These are phyloP conservation scores for Escallonia rubra DNA, from an alignment of 129 eudicot species.

Conservation along the genomic window DNA sequence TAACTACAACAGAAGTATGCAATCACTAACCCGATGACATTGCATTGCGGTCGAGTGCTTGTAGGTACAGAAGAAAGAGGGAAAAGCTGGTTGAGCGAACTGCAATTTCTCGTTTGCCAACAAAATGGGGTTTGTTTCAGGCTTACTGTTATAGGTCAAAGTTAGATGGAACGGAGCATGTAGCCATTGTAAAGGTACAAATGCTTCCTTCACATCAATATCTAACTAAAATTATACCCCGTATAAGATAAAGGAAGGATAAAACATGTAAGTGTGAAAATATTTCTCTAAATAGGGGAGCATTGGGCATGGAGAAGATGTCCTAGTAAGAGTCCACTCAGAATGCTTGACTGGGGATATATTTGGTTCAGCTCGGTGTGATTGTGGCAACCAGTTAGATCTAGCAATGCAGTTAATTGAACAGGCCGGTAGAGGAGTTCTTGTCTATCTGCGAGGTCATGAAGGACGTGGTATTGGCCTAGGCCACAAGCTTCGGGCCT, in stretches of 20 bases:
- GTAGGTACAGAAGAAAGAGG: constrained; percentile 77
- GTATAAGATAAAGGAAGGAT: no score
- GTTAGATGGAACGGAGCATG: constrained; percentile 74
- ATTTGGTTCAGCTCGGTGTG: constrained; percentile 85
- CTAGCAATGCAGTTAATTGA: constrained; percentile 80
- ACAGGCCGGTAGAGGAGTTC: constrained; percentile 73
- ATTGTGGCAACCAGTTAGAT: constrained; percentile 86
- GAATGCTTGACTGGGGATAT: constrained; percentile 96
- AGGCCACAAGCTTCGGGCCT: constrained; percentile 79
- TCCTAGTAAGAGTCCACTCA: constrained; percentile 87
- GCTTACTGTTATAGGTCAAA: constrained; percentile 64
- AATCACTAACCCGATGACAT: constrained; percentile 36
- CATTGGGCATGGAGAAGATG: constrained; percentile 76
- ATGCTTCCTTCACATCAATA: no score
- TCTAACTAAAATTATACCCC: no score
- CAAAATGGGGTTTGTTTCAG: constrained; percentile 70
- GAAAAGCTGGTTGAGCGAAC: constrained; percentile 73
- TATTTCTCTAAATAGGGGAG: constrained; percentile 44
- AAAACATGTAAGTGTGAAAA: no score
- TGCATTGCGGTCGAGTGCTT: constrained; percentile 5
- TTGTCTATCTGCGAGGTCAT: constrained; percentile 86
- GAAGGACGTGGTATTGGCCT: constrained; percentile 98
- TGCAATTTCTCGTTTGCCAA: constrained; percentile 60
- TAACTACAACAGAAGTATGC: no score
- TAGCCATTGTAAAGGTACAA: constrained; percentile 71